A percentile compares a stretch with the other conserved stretches of the same genome.
phyloP scores from a whole-genome alignment of 2,329 filamentous ascomycete species.

The Apiospora hydei region DNA sequence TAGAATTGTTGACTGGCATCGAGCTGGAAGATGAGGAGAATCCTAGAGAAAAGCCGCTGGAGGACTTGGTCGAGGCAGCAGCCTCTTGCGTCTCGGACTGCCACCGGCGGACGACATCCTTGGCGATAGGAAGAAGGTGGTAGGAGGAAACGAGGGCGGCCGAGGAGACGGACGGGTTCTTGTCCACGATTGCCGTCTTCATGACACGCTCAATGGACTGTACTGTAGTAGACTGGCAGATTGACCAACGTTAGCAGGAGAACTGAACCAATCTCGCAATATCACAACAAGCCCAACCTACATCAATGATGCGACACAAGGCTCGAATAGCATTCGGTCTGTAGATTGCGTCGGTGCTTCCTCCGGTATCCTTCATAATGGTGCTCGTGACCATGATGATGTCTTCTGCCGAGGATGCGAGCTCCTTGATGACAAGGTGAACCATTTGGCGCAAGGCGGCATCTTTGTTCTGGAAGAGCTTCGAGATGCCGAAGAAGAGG shows the following conservation, averaged over 20 bases:
- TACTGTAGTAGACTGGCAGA: conserved; percentile 81
- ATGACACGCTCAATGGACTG: conserved; percentile 98
- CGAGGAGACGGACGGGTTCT: conserved; percentile 95
- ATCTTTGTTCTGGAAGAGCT: conserved; percentile 99
- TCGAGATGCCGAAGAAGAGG: conserved; percentile 98
- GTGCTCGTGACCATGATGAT: conserved; percentile 99
- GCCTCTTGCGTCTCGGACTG: conserved; percentile 98
- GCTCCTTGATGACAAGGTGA: conserved; percentile 96
- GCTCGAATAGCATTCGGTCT: conserved; percentile 95
- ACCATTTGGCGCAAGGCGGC: conserved; percentile 98
- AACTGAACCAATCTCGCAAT: background rate
- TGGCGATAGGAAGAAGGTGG: conserved; percentile 94
- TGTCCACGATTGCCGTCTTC: conserved; percentile 99
- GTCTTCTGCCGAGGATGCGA: conserved; percentile 93
- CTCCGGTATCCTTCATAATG: conserved; percentile 99
- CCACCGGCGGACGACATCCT: conserved; percentile 95
- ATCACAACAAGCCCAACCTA: conserved; percentile 51
- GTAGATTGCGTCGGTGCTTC: conserved; percentile 92
- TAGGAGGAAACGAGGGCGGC: conserved; percentile 97
- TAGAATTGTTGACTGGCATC: conserved; percentile 87
- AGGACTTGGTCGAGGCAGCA: conserved; percentile 87
- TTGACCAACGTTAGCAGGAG: conserved; percentile 11
- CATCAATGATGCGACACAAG: conserved; percentile 95
- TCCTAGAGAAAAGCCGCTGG: conserved; percentile 87
- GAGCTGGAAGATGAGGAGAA: conserved; percentile 83